Conservation (phyloP, 495 filamentous ascomycete species). For the Aspergillus sclerotiicarbonarius region DNA sequence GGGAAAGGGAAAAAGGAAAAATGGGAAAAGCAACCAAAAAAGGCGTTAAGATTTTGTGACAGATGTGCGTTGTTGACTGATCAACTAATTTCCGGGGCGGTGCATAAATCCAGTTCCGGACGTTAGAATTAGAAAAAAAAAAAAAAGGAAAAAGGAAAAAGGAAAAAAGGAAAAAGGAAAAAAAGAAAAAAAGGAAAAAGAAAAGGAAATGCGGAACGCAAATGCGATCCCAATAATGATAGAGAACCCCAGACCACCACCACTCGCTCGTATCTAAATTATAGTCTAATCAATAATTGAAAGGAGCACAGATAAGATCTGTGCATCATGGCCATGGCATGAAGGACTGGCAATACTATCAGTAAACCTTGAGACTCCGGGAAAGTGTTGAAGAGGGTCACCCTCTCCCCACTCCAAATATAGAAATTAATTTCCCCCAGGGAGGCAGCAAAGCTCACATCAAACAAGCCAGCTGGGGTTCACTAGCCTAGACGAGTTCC, state of each 20-base stretch:
- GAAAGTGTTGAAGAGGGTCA: background rate
- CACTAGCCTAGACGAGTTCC: background rate
- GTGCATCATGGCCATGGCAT: background rate
- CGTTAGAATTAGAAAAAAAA: background rate
- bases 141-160: background rate
- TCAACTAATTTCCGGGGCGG: slow-evolving; percentile 2
- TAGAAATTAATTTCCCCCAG: slow-evolving; percentile 7
- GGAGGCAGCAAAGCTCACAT: background rate
- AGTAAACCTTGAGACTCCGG: background rate
- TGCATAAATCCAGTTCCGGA: slow-evolving; percentile 3
- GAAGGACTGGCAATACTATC: background rate
- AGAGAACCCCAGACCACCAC: background rate
- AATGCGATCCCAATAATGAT: background rate
- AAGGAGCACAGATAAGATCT: slow-evolving; percentile 3
- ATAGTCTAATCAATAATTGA: background rate
- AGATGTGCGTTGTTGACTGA: slow-evolving; percentile 9
- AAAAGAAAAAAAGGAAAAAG: background rate
- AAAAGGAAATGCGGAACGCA: background rate
- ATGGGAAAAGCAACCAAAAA: background rate
- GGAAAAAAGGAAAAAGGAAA: background rate
- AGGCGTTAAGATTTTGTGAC: slow-evolving; percentile 5
- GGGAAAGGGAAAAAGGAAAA: background rate
- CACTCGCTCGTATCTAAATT: no score
- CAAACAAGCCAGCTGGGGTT: slow-evolving; percentile 1
- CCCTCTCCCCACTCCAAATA: background rate